phyloP scores from a whole-genome alignment of 495 filamentous ascomycete species.

The Penicillium mononematosum region DNA sequence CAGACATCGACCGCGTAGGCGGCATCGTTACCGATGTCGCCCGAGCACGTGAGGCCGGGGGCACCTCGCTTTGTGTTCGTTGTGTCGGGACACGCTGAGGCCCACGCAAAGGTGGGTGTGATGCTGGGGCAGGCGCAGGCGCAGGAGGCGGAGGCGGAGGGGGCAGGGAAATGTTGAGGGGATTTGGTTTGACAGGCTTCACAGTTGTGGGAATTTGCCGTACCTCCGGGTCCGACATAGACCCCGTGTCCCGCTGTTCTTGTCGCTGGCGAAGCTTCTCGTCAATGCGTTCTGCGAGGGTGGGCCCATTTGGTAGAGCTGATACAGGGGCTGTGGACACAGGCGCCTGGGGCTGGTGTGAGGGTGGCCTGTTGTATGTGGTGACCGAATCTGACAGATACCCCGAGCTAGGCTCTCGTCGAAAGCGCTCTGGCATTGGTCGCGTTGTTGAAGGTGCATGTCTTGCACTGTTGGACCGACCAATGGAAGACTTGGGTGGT shows the following conservation, averaged over 20 bases:
- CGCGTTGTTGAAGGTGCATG: slow-evolving; percentile 5
- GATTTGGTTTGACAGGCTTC: slow-evolving; percentile 6
- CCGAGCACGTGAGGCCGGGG: slow-evolving; percentile 5
- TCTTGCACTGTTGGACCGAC: slow-evolving; percentile 26
- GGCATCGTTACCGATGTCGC: slow-evolving; percentile 13
- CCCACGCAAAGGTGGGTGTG: slow-evolving; percentile 11
- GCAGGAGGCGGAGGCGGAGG: neutral
- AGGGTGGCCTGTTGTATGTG: slow-evolving; percentile 13
- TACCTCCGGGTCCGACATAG: slow-evolving; percentile 21
- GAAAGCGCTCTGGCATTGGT: slow-evolving; percentile 1
- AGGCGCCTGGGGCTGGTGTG: neutral
- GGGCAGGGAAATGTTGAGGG: neutral
- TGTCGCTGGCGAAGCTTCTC: slow-evolving; percentile 37
- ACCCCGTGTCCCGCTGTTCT: slow-evolving; percentile 26
- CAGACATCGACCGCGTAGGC: slow-evolving; percentile 18
- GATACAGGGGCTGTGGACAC: slow-evolving; percentile 1
- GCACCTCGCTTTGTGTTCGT: slow-evolving; percentile 4
- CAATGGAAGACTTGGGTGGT: slow-evolving; percentile 7
- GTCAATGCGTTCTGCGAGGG: slow-evolving; percentile 39
- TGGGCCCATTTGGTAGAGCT: slow-evolving; percentile 16
- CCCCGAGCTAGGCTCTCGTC: slow-evolving; percentile 15
- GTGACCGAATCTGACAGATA: slow-evolving; percentile 33
- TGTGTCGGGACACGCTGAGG: slow-evolving; percentile 5
- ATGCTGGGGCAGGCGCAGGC: slow-evolving; percentile 1
- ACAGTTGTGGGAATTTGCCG: neutral